phyloP scores from a whole-genome alignment of 208 protist genomes.

The Naegleria fowleri region DNA sequence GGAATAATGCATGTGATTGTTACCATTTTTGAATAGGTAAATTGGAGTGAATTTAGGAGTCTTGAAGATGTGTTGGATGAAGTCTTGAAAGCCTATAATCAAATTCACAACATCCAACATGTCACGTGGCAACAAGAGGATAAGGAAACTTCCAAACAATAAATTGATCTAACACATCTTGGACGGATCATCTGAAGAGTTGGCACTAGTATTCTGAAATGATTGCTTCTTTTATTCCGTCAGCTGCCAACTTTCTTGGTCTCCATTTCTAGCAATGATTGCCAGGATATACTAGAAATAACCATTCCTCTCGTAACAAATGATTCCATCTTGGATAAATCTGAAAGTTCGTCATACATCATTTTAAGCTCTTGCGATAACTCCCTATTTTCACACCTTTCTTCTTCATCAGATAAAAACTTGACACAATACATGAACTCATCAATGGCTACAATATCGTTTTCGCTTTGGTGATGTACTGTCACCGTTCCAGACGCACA shows the following conservation, averaged over 20 bases:
- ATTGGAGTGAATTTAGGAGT: not conserved
- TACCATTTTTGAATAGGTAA: not conserved
- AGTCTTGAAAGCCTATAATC: not conserved
- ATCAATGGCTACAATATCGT: not conserved
- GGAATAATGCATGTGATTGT: conserved; percentile 26
- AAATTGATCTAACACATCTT: too few relatives aligned
- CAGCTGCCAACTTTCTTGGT: not conserved
- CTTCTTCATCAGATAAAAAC: not conserved
- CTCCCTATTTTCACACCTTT: not conserved
- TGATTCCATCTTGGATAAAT: not conserved
- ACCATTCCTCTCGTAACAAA: not conserved
- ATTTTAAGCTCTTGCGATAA: not conserved
- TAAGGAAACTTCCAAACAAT: not conserved
- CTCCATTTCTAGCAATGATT: not conserved
- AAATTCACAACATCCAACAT: conserved; percentile 4
- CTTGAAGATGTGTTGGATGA: not conserved
- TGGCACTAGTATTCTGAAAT: too few relatives aligned
- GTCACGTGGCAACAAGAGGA: not conserved
- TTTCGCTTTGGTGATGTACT: not conserved
- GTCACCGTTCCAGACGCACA: not conserved
- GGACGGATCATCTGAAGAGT: too few relatives aligned
- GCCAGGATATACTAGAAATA: not conserved
- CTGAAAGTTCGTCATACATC: not conserved
- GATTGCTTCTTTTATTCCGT: too few relatives aligned
- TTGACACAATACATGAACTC: not conserved